phyloP scores from a whole-genome alignment of 2,329 filamentous ascomycete genomes.

The Diaporthe aspalathi region DNA sequence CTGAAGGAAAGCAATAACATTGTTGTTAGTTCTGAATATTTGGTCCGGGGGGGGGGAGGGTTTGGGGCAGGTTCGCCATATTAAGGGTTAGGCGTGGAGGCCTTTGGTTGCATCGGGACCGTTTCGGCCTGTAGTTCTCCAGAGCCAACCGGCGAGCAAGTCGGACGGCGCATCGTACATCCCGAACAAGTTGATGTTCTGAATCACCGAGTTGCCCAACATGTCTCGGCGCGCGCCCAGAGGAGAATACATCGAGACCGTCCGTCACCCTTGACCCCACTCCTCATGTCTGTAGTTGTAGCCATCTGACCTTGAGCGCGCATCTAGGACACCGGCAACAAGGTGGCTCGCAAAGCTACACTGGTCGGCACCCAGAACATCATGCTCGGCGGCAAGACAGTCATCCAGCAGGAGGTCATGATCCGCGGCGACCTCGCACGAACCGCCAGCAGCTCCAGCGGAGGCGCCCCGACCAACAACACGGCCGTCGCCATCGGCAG shows the following conservation, averaged over 20 bases:
- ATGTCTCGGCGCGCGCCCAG: constrained; percentile 84
- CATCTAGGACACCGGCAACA: constrained; percentile 92
- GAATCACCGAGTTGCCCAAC: constrained; percentile 43
- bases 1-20: neutral
- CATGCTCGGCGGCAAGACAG: constrained; percentile 94
- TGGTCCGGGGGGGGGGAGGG: too few relatives aligned
- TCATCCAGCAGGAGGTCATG: constrained; percentile 94
- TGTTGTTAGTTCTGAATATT: too few relatives aligned
- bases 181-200: neutral
- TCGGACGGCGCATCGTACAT: neutral
- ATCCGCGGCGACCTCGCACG: constrained; percentile 89
- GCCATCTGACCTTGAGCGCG: neutral
- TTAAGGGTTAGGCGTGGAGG: constrained; percentile 2
- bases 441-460: constrained; percentile 57
- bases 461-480: constrained; percentile 59
- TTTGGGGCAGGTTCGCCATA: too few relatives aligned
- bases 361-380: constrained; percentile 98
- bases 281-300: neutral
- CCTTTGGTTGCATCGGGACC: neutral
- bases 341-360: constrained; percentile 90
- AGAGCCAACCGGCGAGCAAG: neutral
- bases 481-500: constrained; percentile 88
- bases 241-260: constrained; percentile 97
- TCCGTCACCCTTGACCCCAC: constrained; percentile 55
- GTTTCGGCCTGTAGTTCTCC: constrained; percentile 16